Evolutionary conservation across 805 yeast species (phyloP), one percentile per base, ranked within the genome.

Genomic region (Saccharomycopsis amapae): DNA sequence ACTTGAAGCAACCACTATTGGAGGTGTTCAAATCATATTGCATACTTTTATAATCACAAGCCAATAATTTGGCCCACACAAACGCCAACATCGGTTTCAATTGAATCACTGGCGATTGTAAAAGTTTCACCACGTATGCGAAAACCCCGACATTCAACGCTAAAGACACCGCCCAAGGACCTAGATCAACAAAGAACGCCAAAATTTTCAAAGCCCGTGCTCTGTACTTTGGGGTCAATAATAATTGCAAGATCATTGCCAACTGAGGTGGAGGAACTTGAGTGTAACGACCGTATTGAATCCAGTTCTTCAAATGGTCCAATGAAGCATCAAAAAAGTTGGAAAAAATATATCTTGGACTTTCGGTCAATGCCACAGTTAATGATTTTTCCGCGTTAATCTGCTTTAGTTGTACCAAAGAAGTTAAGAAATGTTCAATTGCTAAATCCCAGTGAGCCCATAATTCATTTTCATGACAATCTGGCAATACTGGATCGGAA

Each of bases 401-500:
- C 9, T 62, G 65, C 38, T 62, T 63, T 33, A 67, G 38, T 42
- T 73, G 74, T 43, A 83, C 70, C 35, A 83, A 62, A 56, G 83
- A 88, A 2, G 85, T 77, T 38, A 93, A 67, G 3, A 94, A 94
- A 59, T 93, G 97, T 60, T 93, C 97, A 34, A 93, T 81, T 0
- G 98, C 97, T 52, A 93, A 69, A 59, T 93, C 97, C 97, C 98
- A 93, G 0, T 96, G 81, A 49, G 87, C 93, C 98, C 98, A 93
- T 85, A 93, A 81, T 4, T 94, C 79, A 59, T 93, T 97, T 51
- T 76, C 75, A 39, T 85, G 78, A 12, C 78, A 68, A 45, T 87
- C 93, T 0, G 98, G 97, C n/a, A 93, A 66, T 7, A 85, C 87
- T 1, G 98, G 98, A 52, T 87, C 94, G 15, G 96, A 86, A 2